Conservation (phyloP, 2,329 filamentous ascomycete species). For the Cladosporium phlei region DNA sequence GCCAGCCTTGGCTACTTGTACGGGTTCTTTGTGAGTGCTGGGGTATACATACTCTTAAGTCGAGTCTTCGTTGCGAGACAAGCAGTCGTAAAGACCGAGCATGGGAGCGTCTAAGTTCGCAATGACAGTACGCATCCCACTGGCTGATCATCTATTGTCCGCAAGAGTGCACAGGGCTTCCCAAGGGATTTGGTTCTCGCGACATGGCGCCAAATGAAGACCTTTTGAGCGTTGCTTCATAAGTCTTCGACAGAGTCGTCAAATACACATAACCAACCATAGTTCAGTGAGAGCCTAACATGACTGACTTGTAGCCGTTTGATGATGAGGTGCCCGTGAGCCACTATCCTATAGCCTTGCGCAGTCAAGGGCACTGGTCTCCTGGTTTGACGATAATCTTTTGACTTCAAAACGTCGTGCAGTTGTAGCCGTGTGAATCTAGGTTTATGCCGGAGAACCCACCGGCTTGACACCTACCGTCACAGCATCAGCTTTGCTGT, state of each 20-base stretch:
- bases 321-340: no score
- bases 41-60: background rate
- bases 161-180: no score
- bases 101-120: background rate
- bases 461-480: background rate
- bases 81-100: background rate
- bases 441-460: background rate
- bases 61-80: background rate
- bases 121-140: background rate
- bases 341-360: no score
- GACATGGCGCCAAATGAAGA: no score
- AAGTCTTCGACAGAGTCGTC: no score
- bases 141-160: no score
- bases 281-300: no score
- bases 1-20: constrained; percentile 23
- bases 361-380: background rate
- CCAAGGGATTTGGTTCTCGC: no score
- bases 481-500: constrained; percentile 1
- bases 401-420: background rate
- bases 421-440: background rate
- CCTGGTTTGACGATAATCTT: background rate
- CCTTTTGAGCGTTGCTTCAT: no score
- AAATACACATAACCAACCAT: no score
- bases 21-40: constrained; percentile 17
- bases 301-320: no score